These are phyloP conservation scores for Cyclotella cryptica DNA, from an alignment of 108 stramenopile genomes.

Conservation along the genomic window DNA sequence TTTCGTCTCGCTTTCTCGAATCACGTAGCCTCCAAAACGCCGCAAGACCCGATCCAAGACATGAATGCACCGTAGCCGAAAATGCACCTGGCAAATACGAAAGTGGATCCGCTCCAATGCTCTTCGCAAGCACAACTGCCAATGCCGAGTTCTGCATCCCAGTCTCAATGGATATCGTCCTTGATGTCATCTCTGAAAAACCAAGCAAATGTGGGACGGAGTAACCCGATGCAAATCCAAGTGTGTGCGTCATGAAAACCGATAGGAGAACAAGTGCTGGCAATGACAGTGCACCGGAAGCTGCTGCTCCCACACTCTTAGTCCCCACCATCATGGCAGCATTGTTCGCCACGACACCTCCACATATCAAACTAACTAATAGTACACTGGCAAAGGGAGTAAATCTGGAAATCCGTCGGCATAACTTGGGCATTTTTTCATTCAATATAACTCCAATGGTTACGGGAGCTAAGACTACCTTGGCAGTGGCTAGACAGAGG, in stretches of 20 bases:
- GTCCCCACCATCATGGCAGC: constrained; percentile 52
- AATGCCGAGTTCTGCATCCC: constrained; percentile 97
- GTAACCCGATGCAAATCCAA: constrained; percentile 90
- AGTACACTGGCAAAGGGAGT: constrained; percentile 89
- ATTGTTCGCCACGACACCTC: constrained; percentile 91
- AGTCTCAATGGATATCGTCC: constrained; percentile 93
- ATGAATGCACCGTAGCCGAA: constrained; percentile 89
- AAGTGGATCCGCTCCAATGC: constrained; percentile 81
- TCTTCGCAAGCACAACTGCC: constrained; percentile 93
- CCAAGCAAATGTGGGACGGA: constrained; percentile 61
- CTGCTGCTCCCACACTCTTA: neutral
- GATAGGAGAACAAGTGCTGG: constrained; percentile 63
- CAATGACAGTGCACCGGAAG: constrained; percentile 15
- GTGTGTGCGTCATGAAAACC: constrained; percentile 73
- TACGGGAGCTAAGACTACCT: constrained; percentile 91
- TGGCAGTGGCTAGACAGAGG: constrained; percentile 75
- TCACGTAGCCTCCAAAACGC: constrained; percentile 80
- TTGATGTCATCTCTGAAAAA: constrained; percentile 62
- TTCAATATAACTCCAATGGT: constrained; percentile 87
- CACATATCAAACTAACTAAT: constrained; percentile 91
- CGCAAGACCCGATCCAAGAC: constrained; percentile 89
- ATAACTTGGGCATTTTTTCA: constrained; percentile 64
- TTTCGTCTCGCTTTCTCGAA: constrained; percentile 21
- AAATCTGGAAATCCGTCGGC: constrained; percentile 66
- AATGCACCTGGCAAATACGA: constrained; percentile 92